Conservation (phyloP, 306 rosid species). For the Cucumis hystrix region DNA sequence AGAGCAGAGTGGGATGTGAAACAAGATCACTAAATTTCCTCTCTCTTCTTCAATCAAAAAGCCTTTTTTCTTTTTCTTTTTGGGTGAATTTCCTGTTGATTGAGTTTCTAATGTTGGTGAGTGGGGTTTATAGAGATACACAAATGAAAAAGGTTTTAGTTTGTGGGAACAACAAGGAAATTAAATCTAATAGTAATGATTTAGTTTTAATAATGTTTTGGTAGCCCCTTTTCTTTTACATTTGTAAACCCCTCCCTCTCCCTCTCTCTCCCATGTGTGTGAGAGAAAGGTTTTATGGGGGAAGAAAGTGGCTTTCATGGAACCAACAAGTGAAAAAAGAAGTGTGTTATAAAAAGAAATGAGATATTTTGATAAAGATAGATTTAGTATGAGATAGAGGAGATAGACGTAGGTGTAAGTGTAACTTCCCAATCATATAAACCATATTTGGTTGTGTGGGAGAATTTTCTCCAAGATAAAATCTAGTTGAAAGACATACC, state of each 20-base stretch:
- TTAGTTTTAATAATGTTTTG: neutral
- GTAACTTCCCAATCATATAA: neutral
- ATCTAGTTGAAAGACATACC: neutral
- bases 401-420: neutral
- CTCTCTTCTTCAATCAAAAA: neutral
- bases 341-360: no score
- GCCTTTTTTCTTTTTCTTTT: neutral
- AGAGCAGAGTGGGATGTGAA: constrained; percentile 77
- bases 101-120: neutral
- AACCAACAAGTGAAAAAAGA: neutral
- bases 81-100: neutral
- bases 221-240: neutral
- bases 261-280: neutral
- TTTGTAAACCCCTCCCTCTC: neutral
- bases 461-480: neutral
- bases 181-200: neutral
- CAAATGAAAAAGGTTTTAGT: neutral
- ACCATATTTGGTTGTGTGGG: neutral
- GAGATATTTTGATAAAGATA: no score
- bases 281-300: neutral
- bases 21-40: constrained; percentile 21
- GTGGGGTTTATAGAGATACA: neutral
- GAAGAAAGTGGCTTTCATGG: neutral
- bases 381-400: neutral
- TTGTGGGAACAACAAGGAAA: neutral